phyloP scores from a whole-genome alignment of 192 early-diverging fungal genomes.

The Umbelopsis sp. region DNA sequence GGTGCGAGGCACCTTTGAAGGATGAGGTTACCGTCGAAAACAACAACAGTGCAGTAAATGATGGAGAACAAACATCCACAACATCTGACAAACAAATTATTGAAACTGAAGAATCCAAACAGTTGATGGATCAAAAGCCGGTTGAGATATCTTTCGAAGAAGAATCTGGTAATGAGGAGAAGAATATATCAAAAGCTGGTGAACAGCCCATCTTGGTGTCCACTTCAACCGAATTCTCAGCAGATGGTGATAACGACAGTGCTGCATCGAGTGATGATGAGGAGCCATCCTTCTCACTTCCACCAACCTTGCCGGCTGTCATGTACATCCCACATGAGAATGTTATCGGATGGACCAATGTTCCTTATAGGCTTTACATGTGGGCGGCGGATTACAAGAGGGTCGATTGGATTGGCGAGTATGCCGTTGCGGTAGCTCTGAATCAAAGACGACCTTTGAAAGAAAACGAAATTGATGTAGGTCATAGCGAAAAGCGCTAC shows the following conservation, averaged over 20 bases:
- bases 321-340: slow-evolving; percentile 48
- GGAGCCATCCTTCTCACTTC: slow-evolving; percentile 32
- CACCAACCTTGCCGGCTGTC: slow-evolving; percentile 35
- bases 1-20: slow-evolving; percentile 29
- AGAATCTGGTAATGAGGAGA: background rate
- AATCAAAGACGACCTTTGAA: slow-evolving; percentile 32
- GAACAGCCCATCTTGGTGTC: background rate
- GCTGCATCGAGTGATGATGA: background rate
- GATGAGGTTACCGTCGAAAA: background rate
- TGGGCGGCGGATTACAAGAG: slow-evolving; percentile 42
- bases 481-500: slow-evolving; percentile 33
- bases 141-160: slow-evolving; percentile 1
- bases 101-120: background rate
- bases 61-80: slow-evolving; percentile 1
- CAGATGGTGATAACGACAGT: background rate
- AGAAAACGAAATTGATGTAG: slow-evolving; percentile 32
- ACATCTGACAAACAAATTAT: background rate
- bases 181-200: background rate
- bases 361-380: slow-evolving; percentile 46
- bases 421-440: slow-evolving; percentile 38
- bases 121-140: background rate
- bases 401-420: slow-evolving; percentile 43
- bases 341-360: slow-evolving; percentile 47
- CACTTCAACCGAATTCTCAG: background rate
- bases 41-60: background rate